phyloP scores from a whole-genome alignment of 140 eudicot genomes.

The Bidens hawaiensis region DNA sequence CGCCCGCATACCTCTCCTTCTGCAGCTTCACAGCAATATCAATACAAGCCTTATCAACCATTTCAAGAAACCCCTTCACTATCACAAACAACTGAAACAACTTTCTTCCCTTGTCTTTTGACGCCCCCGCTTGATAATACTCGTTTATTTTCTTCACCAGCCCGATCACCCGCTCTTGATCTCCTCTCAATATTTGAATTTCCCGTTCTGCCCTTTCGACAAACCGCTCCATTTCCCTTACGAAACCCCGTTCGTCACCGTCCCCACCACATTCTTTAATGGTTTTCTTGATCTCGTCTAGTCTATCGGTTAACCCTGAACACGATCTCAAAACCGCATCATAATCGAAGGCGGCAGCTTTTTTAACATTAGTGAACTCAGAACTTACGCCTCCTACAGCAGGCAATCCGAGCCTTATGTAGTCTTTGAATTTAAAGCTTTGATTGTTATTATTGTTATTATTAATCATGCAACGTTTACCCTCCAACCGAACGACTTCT shows the following conservation, averaged over 20 bases:
- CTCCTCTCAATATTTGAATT: constrained; percentile 44
- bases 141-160: constrained; percentile 74
- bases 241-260: constrained; percentile 51
- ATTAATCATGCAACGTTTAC: constrained; percentile 74
- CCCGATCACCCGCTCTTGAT: constrained; percentile 54
- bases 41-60: constrained; percentile 86
- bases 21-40: constrained; percentile 79
- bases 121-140: constrained; percentile 77
- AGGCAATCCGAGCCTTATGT: constrained; percentile 82
- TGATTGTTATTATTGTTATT: too few relatives aligned
- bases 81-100: constrained; percentile 70
- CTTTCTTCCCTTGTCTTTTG: constrained; percentile 52
- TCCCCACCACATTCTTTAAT: constrained; percentile 45
- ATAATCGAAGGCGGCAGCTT: constrained; percentile 67
- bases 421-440: constrained; percentile 68
- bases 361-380: constrained; percentile 68
- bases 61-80: constrained; percentile 63
- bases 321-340: constrained; percentile 40
- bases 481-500: constrained; percentile 91
- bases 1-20: constrained; percentile 40
- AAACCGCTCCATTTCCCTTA: constrained; percentile 59
- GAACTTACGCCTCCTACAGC: constrained; percentile 84
- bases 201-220: constrained; percentile 61
- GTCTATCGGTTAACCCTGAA: constrained; percentile 28
- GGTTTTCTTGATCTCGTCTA: constrained; percentile 39